Base-by-base conservation (phyloP, 75 land plant species). In the Selaginella tamariscina region DNA sequence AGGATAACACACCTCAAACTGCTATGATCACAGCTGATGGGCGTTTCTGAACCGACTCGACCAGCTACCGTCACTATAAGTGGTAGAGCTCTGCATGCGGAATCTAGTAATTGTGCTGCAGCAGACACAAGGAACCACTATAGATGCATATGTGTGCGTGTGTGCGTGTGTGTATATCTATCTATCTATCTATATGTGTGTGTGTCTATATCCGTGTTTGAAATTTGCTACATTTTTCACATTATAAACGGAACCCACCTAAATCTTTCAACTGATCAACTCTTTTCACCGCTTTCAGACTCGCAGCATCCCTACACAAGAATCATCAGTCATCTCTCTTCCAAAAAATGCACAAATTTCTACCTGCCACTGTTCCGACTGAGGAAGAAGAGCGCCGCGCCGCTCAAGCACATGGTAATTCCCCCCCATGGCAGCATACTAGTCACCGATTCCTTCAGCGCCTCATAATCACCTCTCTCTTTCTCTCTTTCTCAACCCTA, bases 351-450 rank as follows among this genome's bases (percentile, higher is more conserved):
- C 11, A 39, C 5, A 39, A 5, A 5, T 39, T 5, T 59, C 9
- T 32, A 87, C 96, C 87, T 80, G 55, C 87, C 92, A 33, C 79
- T 91, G 82, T 69, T 91, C 56, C 85, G 78, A 18, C 91, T 85
- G 23, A 91, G 68, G 31, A 82, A 80, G 67, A 84, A 95, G 23
- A 91, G 81, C 9, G 89, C 97, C 21, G 89, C 93, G 21, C 89
- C 99, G 49, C 97, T 75, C 64, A 95, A 55, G 72, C 97, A 95
- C 68, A 88, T 85, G 39, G 85, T 77, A 2, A 94, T 2, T 27
- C 99, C 96, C 0, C 89, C 92, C 91, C 91, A 87, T 31, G 96
- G 84, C 70, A 94, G 21, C 99, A 94, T 89, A 63, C 20, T 70
- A 63, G n/a, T 2, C 29, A 63, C 65, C 49, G 15, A 39, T 39